A percentile compares a stretch with the other conserved stretches of the same genome.
Evolutionary conservation across 441 rosid genomes (phyloP).

Genomic region (Omphalea diandra): DNA sequence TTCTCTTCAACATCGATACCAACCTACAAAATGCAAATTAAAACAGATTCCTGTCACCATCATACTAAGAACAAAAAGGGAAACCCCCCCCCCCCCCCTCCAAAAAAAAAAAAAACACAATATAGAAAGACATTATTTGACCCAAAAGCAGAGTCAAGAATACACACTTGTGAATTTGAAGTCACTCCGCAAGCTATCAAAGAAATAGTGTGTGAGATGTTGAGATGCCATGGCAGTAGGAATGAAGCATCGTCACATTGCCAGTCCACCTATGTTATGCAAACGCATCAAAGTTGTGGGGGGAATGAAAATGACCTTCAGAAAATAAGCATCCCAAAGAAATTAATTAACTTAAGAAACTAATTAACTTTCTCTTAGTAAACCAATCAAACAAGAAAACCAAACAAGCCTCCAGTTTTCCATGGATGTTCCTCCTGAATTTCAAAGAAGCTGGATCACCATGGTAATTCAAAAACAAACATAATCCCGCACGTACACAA

Average conservation of each 20-base stretch:
- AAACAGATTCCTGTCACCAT: conserved; percentile 19
- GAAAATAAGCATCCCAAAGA: neutral
- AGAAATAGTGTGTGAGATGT: conserved; percentile 81
- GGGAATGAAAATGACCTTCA: conserved; percentile 8
- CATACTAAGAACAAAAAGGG: conserved; percentile 6
- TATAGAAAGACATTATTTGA: neutral
- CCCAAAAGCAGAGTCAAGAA: neutral
- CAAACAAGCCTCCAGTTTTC: conserved; percentile 87
- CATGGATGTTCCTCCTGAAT: conserved; percentile 71
- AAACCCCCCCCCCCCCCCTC: too few relatives aligned
- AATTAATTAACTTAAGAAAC: too few relatives aligned
- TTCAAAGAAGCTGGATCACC: conserved; percentile 60
- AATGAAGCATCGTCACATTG: conserved; percentile 29
- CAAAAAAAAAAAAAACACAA: neutral
- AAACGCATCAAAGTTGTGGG: conserved; percentile 12
- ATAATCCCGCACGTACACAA: neutral
- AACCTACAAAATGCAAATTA: conserved; percentile 47
- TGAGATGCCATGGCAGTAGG: conserved; percentile 59
- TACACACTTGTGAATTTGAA: conserved; percentile 48
- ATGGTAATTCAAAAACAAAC: conserved; percentile 30
- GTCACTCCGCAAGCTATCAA: conserved; percentile 88
- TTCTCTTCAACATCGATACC: conserved; percentile 91
- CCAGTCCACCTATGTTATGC: conserved; percentile 65
- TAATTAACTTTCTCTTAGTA: neutral
- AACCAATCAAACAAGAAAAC: neutral